A percentile compares a stretch with the other conserved stretches of the same genome.
Conservation (phyloP, 192 early-diverging fungal genomes). For the Jimgerdemannia flammicorona region DNA sequence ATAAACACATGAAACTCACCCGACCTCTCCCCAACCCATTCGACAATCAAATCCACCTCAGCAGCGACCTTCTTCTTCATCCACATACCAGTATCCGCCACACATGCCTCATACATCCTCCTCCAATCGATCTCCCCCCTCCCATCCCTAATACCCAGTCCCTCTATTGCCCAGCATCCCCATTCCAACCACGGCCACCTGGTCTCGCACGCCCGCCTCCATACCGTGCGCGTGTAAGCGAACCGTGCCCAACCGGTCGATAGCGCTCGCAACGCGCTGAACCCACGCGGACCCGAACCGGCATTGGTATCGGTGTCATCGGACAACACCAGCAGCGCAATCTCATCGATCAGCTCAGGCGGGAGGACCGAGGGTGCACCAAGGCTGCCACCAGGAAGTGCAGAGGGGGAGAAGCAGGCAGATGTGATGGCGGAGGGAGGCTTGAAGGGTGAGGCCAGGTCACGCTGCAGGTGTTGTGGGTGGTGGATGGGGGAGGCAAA, state of each 20-base stretch:
- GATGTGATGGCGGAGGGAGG: too few relatives aligned
- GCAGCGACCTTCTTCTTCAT: not conserved
- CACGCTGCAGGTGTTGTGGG: not conserved
- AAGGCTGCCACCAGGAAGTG: not conserved
- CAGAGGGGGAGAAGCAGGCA: not conserved
- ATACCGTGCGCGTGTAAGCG: not conserved
- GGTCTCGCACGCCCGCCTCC: not conserved
- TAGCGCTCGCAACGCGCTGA: not conserved
- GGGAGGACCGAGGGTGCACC: not conserved
- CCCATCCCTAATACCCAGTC: not conserved
- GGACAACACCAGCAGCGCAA: not conserved
- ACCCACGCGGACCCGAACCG: too few relatives aligned
- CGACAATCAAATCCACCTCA: not conserved
- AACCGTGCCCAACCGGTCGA: not conserved
- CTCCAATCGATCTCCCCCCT: not conserved
- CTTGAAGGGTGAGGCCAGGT: not conserved
- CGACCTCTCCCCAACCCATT: not conserved
- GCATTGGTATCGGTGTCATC: not conserved
- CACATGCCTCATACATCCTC: not conserved
- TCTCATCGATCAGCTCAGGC: not conserved
- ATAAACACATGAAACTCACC: too few relatives aligned
- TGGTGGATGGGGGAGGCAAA: not conserved
- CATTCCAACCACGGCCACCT: not conserved
- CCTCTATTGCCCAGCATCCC: too few relatives aligned
- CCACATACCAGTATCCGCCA: not conserved